phyloP scores from a whole-genome alignment of 2,329 filamentous ascomycete genomes.

The Cercospora brassicicola region DNA sequence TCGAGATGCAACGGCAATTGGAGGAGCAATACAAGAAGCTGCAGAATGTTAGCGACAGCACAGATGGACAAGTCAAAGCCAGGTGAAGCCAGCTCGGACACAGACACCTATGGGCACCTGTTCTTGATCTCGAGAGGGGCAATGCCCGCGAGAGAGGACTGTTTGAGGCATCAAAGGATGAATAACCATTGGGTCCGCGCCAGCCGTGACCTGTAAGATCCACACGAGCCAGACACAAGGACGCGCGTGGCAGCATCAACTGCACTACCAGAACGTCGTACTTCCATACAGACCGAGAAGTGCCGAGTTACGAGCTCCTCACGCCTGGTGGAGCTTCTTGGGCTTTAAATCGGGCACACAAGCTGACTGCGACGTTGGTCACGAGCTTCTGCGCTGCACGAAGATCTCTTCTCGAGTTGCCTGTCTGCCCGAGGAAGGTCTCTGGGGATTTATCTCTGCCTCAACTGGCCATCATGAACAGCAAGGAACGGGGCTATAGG shows the following conservation, averaged over 20 bases:
- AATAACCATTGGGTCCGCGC: neutral
- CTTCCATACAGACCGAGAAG: neutral
- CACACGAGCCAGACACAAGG: neutral
- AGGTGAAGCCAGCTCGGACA: slow-evolving; percentile 16
- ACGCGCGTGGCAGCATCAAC: neutral
- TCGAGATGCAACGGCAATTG: slow-evolving; percentile 82
- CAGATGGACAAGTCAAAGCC: slow-evolving; percentile 27
- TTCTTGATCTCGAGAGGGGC: neutral
- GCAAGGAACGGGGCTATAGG: neutral
- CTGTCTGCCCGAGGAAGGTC: neutral
- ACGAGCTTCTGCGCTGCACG: neutral
- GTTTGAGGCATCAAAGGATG: neutral
- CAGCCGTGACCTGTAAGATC: neutral
- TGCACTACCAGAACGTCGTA: neutral
- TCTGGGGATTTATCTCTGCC: neutral
- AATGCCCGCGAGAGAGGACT: neutral
- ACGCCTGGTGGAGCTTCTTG: neutral
- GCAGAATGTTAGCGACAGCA: slow-evolving; percentile 69
- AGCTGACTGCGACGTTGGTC: neutral
- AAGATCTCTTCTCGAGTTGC: neutral
- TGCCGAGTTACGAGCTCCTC: neutral
- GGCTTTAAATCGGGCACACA: neutral
- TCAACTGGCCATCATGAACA: neutral
- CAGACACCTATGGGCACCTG: neutral
- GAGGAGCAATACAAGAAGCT: slow-evolving; percentile 89